Evolutionary conservation across 2,329 filamentous ascomycete genomes (phyloP).

Genomic region (Sphaceloma murrayae): DNA sequence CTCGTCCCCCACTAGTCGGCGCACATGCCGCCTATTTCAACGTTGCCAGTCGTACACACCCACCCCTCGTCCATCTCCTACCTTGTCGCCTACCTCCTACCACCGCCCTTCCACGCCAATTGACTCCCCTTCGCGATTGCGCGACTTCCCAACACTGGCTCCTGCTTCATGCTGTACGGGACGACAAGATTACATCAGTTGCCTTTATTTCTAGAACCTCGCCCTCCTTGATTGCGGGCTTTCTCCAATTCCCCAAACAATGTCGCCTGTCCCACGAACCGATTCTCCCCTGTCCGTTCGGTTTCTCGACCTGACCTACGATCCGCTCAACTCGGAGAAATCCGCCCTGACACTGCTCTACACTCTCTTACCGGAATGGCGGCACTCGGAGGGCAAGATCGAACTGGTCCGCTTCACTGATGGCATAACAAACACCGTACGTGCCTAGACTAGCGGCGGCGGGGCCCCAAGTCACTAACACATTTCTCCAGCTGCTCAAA

Average conservation of each 20-base stretch:
- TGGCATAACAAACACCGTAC: slow-evolving; percentile 88
- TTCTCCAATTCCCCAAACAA: not conserved
- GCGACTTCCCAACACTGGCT: slow-evolving; percentile 12
- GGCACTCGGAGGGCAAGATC: slow-evolving; percentile 58
- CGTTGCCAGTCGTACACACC: slow-evolving; percentile 5
- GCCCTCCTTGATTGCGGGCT: slow-evolving; percentile 9
- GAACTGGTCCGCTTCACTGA: slow-evolving; percentile 90
- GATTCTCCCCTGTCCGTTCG: slow-evolving; percentile 29
- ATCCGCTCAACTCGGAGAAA: slow-evolving; percentile 62
- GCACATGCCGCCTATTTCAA: slow-evolving; percentile 15
- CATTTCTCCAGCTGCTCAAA: slow-evolving; percentile 62
- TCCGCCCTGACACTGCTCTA: slow-evolving; percentile 74
- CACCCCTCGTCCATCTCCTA: too few relatives aligned
- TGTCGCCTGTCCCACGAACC: slow-evolving; percentile 20
- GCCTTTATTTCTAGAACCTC: slow-evolving; percentile 15
- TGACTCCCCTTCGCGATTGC: slow-evolving; percentile 13
- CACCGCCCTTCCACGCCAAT: slow-evolving; percentile 3
- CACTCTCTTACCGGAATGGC: slow-evolving; percentile 74
- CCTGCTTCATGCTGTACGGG: slow-evolving; percentile 13
- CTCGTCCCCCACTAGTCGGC: slow-evolving; percentile 1
- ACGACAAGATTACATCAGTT: slow-evolving; percentile 9
- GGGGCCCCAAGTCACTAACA: too few relatives aligned
- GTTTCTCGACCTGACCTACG: slow-evolving; percentile 68
- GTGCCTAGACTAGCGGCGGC: slow-evolving; percentile 26
- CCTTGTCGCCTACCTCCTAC: slow-evolving; percentile 6